Percentiles rank a stretch among this genome's conserved stretches.
Conservation (phyloP, 2,329 filamentous ascomycete genomes). For the Orbilia quercus region DNA sequence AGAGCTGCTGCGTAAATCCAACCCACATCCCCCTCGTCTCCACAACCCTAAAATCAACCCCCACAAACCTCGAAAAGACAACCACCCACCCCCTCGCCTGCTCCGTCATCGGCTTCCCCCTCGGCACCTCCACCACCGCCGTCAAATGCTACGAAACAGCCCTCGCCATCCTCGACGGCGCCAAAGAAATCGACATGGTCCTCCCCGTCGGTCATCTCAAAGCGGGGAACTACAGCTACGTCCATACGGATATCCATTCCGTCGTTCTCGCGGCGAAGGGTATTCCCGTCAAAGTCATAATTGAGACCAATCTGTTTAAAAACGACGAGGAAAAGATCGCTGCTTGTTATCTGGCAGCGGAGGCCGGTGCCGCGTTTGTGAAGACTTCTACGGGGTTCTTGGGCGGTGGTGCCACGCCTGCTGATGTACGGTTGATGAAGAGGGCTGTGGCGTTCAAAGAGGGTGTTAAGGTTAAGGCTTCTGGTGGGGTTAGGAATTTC, state of each 20-base stretch:
- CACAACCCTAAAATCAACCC: constrained; percentile 17
- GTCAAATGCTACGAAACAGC: constrained; percentile 60
- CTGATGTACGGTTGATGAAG: constrained; percentile 60
- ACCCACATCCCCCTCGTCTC: constrained; percentile 54
- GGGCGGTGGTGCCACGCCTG: constrained; percentile 59
- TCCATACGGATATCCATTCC: constrained; percentile 58
- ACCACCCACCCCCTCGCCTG: constrained; percentile 41
- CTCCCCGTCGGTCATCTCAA: constrained; percentile 59
- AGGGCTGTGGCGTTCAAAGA: constrained; percentile 57
- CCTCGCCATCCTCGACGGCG: constrained; percentile 59
- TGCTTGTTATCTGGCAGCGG: constrained; percentile 59
- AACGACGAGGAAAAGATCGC: constrained; percentile 58
- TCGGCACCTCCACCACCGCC: constrained; percentile 57
- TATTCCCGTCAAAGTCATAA: constrained; percentile 60
- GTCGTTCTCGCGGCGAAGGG: constrained; percentile 57
- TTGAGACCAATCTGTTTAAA: constrained; percentile 59
- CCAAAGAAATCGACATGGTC: constrained; percentile 60
- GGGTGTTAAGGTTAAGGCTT: constrained; percentile 59
- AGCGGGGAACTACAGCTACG: constrained; percentile 55
- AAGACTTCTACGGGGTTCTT: constrained; percentile 61
- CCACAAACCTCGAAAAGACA: constrained; percentile 8
- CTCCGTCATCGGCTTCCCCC: constrained; percentile 59
- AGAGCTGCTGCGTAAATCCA: constrained; percentile 60
- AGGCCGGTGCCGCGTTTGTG: constrained; percentile 59
- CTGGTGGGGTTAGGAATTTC: constrained; percentile 59